Percentiles rank a stretch among this genome's conserved stretches.
These are phyloP conservation scores for Anisodus acutangulus DNA, from an alignment of 257 asterid genomes.

Conservation along the genomic window DNA sequence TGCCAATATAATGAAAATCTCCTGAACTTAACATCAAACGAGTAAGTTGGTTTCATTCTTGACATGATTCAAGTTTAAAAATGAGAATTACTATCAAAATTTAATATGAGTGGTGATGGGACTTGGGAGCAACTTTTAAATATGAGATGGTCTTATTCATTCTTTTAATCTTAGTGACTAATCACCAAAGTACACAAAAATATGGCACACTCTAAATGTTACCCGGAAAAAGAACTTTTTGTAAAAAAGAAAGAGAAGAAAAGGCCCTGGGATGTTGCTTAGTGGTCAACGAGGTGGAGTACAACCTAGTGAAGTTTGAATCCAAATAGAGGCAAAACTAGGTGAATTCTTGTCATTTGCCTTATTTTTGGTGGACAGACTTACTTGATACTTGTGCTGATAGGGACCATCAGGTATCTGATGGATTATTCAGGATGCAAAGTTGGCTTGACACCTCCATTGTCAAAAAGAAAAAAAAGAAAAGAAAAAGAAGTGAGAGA, in stretches of 20 bases:
- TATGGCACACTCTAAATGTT: not conserved
- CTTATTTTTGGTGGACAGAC: not conserved
- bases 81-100: not conserved
- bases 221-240: not conserved
- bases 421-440: not conserved
- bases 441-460: not conserved
- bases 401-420: not conserved
- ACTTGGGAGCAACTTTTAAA: not conserved
- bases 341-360: not conserved
- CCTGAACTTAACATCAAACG: not conserved
- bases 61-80: not conserved
- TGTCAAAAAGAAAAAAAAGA: not conserved
- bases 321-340: not conserved
- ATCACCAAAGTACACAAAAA: not conserved
- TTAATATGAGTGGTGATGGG: not conserved
- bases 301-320: not conserved
- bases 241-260: not conserved
- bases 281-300: constrained; percentile 13
- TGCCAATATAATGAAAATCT: not conserved
- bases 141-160: not conserved
- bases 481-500: not conserved
- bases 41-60: not conserved
- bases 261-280: constrained; percentile 9
- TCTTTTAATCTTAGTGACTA: not conserved
- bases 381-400: not conserved